These are phyloP conservation scores for Pseudopyrenochaeta lycopersici DNA, from an alignment of 2,329 filamentous ascomycete genomes.

Conservation along the genomic window DNA sequence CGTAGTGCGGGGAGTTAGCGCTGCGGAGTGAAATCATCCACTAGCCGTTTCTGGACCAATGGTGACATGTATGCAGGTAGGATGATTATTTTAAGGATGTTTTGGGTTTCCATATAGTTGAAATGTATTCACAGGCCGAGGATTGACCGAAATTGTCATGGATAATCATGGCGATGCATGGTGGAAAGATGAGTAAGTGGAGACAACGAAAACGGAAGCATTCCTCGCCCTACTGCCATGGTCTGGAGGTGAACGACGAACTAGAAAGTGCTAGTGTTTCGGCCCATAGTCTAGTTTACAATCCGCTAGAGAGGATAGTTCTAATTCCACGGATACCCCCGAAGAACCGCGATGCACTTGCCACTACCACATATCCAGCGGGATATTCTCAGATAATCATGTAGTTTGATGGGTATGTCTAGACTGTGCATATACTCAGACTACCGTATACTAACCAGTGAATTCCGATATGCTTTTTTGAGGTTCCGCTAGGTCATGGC, in stretches of 20 bases:
- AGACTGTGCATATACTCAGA: no score
- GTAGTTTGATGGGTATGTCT: no score
- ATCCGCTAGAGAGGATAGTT: background rate
- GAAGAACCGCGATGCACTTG: no score
- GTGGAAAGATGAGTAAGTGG: background rate
- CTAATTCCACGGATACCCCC: background rate
- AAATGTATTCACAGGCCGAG: background rate
- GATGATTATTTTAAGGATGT: background rate
- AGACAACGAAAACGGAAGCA: background rate
- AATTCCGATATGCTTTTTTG: no score
- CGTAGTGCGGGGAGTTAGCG: slow-evolving; percentile 24
- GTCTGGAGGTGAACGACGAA: background rate
- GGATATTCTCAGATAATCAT: no score
- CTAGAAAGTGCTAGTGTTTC: background rate
- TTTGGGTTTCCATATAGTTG: background rate
- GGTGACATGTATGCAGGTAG: background rate
- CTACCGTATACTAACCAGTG: no score
- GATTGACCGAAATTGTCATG: background rate
- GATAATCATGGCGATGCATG: background rate
- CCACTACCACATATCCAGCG: no score
- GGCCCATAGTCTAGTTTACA: background rate
- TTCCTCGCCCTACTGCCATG: background rate
- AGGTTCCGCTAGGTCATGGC: no score
- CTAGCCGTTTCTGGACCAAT: slow-evolving; percentile 5
- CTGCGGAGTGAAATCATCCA: slow-evolving; percentile 10